Base-by-base conservation (phyloP, 352 stramenopile species). In the Phytophthora tentaculata region DNA sequence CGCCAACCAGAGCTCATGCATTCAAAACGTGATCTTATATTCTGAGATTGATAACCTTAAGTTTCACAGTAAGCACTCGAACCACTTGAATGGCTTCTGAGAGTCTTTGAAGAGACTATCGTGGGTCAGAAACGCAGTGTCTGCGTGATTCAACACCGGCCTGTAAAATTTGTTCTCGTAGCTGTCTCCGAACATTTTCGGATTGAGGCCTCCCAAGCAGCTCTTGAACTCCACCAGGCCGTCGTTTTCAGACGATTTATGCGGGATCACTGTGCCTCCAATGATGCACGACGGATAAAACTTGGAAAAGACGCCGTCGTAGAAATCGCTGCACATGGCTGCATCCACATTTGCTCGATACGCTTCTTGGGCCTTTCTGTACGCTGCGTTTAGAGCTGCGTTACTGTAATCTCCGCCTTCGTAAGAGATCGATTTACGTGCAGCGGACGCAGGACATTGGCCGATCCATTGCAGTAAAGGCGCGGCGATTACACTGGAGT, bases 71-170 rank as follows among this genome's bases (percentile, higher is more conserved):
- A 77, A 22, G 32, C 69, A 79, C 45, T 76, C 65, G 19, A 81
- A 79, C 76, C 73, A 83, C 52, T 77, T 81, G 43, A 71, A 48
- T 20, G 68, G 68, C 23, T 76, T 80, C 32, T 73, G 43, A 2
- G 66, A 48, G 37, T 64, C 39, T 22, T 54, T 64, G 35, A 72
- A 73, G 28, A 71, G 49, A 3, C 55, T 73, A 47, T 85, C 74
- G 35, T 60, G 63, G 28, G 70, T 65, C 26, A 71, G 53, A 65
- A 83, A 83, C 5, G 74, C 62, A 14, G 65, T 77, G 49, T 81
- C 77, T 2, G 60, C 32, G 55, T 83, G 77, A 41, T 83, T 83
- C 47, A 81, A 55, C 26, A 65, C 47, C 1, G 71, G 47, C 13
- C 65, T 28, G 65, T 83, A 85, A 66, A 70, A 74, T 1, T 1